Evolutionary conservation across 768 basidiomycete genomes (phyloP).

Genomic region (Glaciozyma martinii): DNA sequence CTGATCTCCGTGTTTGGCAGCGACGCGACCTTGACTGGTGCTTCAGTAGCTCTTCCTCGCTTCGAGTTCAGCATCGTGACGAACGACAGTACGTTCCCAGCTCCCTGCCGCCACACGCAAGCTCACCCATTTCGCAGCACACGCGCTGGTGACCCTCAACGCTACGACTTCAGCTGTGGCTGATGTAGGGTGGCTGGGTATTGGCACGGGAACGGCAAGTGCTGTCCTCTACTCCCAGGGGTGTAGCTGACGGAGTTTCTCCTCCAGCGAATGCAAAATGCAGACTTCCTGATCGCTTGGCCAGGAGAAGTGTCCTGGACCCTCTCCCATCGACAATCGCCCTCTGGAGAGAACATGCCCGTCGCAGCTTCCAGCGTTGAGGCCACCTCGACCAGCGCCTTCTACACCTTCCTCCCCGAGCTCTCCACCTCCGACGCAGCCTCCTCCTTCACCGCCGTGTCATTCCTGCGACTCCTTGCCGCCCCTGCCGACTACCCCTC

Average conservation of each 20-base stretch:
- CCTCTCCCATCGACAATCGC: conserved; percentile 9
- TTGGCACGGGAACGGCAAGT: conserved; percentile 12
- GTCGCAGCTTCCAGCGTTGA: background rate
- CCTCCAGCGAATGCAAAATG: conserved; percentile 18
- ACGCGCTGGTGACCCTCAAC: conserved; percentile 19
- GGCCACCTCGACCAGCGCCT: background rate
- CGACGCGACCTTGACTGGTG: background rate
- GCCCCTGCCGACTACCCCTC: conserved; percentile 2
- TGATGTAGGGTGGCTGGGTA: conserved; percentile 9
- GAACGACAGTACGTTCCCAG: background rate
- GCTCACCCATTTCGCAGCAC: conserved; percentile 1
- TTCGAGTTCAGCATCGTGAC: background rate
- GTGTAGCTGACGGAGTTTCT: background rate
- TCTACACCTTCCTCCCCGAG: conserved; percentile 15
- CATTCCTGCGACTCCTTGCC: conserved; percentile 6
- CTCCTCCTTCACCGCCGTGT: conserved; percentile 4
- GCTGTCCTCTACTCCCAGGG: background rate
- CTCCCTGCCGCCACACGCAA: background rate
- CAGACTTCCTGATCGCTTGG: conserved; percentile 23
- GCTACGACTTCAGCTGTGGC: background rate
- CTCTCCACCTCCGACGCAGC: conserved; percentile 8
- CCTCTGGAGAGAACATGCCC: background rate
- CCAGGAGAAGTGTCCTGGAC: conserved; percentile 12
- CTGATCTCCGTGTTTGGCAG: background rate
- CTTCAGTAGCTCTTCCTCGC: background rate